Evolutionary conservation across 2,329 filamentous ascomycete genomes (phyloP).

Genomic region (Cladosporium sp.): DNA sequence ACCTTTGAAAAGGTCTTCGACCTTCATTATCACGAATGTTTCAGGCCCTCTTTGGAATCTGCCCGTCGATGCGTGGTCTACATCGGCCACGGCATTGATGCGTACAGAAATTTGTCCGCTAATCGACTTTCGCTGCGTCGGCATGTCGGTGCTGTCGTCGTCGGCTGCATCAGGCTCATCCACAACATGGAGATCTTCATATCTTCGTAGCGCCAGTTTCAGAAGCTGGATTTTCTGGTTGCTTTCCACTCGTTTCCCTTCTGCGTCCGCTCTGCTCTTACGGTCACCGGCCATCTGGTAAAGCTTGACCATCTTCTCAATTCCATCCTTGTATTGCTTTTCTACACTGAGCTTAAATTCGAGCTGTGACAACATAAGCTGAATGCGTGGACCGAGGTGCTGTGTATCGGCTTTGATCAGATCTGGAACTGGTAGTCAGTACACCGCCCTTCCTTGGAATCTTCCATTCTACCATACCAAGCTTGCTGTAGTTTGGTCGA

Average conservation of each 20-base stretch:
- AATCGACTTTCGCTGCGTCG: slow-evolving; percentile 92
- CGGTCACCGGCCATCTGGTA: slow-evolving; percentile 97
- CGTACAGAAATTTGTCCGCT: slow-evolving; percentile 84
- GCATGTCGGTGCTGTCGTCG: slow-evolving; percentile 94
- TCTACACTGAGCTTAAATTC: slow-evolving; percentile 99
- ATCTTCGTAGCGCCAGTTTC: slow-evolving; percentile 92
- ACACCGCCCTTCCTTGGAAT: neutral
- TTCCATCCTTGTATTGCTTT: slow-evolving; percentile 97
- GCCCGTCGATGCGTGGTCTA: slow-evolving; percentile 80
- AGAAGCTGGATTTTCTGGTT: slow-evolving; percentile 96
- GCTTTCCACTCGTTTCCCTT: slow-evolving; percentile 84
- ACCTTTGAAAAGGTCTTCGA: slow-evolving; percentile 88
- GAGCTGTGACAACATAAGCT: slow-evolving; percentile 97
- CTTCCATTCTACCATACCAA: slow-evolving; percentile 58
- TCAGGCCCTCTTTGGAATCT: slow-evolving; percentile 87
- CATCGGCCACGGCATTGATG: slow-evolving; percentile 84
- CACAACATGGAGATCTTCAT: slow-evolving; percentile 86
- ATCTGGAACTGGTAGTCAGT: slow-evolving; percentile 52
- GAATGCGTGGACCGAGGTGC: slow-evolving; percentile 91
- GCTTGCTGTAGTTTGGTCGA: slow-evolving; percentile 89
- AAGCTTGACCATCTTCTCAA: slow-evolving; percentile 98
- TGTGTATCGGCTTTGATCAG: slow-evolving; percentile 98
- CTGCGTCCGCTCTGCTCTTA: slow-evolving; percentile 90
- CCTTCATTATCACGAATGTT: slow-evolving; percentile 93
- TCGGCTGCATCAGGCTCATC: slow-evolving; percentile 47